Conservation (phyloP, 768 basidiomycete species). For the Podaxis pistillaris region DNA sequence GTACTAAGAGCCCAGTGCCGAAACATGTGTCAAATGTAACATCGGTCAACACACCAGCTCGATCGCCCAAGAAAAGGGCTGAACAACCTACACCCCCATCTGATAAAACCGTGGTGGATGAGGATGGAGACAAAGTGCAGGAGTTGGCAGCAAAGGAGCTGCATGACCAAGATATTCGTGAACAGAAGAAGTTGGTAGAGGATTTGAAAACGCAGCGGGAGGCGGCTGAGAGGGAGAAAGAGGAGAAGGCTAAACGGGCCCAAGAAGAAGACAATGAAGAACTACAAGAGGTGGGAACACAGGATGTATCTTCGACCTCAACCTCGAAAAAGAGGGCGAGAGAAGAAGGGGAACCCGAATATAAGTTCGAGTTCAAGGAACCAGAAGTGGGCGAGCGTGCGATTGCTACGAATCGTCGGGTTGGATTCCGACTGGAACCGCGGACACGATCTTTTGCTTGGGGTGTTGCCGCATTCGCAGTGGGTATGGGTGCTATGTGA, state of each 20-base stretch:
- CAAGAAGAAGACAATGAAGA: conserved; percentile 23
- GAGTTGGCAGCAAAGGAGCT: conserved; percentile 60
- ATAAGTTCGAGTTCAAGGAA: conserved; percentile 68
- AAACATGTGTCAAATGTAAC: conserved; percentile 5
- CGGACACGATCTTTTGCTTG: conserved; percentile 76
- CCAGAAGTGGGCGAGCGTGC: conserved; percentile 54
- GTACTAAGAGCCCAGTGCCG: conserved; percentile 20
- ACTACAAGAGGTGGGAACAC: conserved; percentile 37
- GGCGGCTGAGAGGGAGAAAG: conserved; percentile 15
- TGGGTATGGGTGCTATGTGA: conserved; percentile 80
- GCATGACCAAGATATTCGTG: conserved; percentile 66
- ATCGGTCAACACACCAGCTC: conserved; percentile 23
- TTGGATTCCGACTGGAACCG: conserved; percentile 58
- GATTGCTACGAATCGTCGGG: conserved; percentile 63
- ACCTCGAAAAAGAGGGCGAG: conserved; percentile 44
- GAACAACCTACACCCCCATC: conserved; percentile 34
- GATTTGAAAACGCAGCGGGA: conserved; percentile 67
- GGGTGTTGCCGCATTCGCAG: conserved; percentile 82
- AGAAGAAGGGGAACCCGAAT: conserved; percentile 51
- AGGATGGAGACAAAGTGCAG: conserved; percentile 56
- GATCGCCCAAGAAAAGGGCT: conserved; percentile 30
- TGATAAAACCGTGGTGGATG: conserved; percentile 66
- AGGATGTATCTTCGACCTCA: conserved; percentile 23
- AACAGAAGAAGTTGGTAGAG: conserved; percentile 76
- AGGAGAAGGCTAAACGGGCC: background rate